Base-by-base conservation (phyloP, 305 asterid species). In the Andrographis paniculata region DNA sequence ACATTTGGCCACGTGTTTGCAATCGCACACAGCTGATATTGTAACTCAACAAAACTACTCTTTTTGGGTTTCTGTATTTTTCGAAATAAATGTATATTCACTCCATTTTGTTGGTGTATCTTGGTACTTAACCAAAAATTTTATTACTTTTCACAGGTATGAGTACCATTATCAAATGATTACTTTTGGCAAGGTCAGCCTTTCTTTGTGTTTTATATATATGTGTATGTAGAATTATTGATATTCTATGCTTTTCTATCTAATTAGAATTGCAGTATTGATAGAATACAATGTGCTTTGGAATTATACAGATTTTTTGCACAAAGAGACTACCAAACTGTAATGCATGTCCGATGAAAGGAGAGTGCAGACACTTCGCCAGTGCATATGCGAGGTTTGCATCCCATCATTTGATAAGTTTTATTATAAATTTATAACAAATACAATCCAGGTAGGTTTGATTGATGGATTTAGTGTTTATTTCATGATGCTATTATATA, bases 131-230 rank as follows among this genome's bases (percentile, higher is more conserved):
- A 21, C n/a, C n/a, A n/a, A 19, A 2, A 2, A 3, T 14, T 12
- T n/a, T 23, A 13, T 27, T 17, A 3, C 19, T 17, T 17, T 43
- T 17, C 11, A 48, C 71, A 84, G 94, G 45, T 87, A 84, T 47
- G 74, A 69, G 48, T 5, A 55, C 9, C 95, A 87, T 52, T 84
- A 79, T 48, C 87, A 79, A 45, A 20, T 76, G 50, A 75, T 84
- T 36, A 70, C 82, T 5, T 63, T 68, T 43, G 85, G 88, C 16
- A 84, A 84, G 93, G 94, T 78, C 40, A 28, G 60, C 33, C 22
- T 20, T 20, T n/a, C 22, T 37, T n/a, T 17, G 2, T 14, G 16
- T 6, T 13, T 9, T 5, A 1, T 9, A 27, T n/a, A 27, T 27
- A 27, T 27, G 0, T 5, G 33, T 27, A 27, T 6, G 6, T 5